Evolutionary conservation across 352 stramenopile genomes (phyloP), one percentile per base, ranked within the genome.

Genomic region (Globisporangium acanthophoron): DNA sequence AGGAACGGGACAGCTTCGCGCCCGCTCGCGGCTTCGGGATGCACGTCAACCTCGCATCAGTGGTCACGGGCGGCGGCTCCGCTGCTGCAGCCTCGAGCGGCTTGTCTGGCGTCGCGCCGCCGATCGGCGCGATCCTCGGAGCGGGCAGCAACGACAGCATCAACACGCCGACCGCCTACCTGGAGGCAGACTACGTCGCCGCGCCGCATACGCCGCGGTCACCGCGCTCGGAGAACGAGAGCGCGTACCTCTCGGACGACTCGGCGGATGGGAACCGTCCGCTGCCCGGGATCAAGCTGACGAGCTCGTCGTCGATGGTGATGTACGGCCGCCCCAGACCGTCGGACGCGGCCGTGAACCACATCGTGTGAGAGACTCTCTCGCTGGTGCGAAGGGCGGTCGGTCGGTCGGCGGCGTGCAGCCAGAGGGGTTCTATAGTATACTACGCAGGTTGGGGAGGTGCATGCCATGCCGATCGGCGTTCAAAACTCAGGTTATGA

Each of bases 171-270:
- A 76, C 74, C 35, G 66, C 69, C 45, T 70, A 60, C 55, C 69
- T 71, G 7, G 64, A 73, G 12, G 74, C 65, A 21, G 76, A 57
- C 49, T 91, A 89, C 58, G 37, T 87, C 44, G 56, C 67, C 1
- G 81, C 75, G 33, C 81, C 81, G 5, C 61, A 76, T 52, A 78
- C 77, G 24, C 75, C 71, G 8, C 60, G 69, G 48, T 87, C 78
- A 40, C 75, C 73, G 33, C 73, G 78, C 15, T 91, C 80, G 24
- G 77, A 83, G 47, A 68, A 71, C 0, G 71, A 70, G 31, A 89
- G 77, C 49, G 79, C 77, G 33, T 88, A 89, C 56, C 74, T 73
- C 61, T 87, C 79, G 13, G 77, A 87, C 24, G 61, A 81, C 21
- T 80, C 61, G 6, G 74, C 33, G 8, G 33, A 85, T 16, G 71